Conservation (phyloP, 148 eudicot species). For the Chenopodium quinoa region DNA sequence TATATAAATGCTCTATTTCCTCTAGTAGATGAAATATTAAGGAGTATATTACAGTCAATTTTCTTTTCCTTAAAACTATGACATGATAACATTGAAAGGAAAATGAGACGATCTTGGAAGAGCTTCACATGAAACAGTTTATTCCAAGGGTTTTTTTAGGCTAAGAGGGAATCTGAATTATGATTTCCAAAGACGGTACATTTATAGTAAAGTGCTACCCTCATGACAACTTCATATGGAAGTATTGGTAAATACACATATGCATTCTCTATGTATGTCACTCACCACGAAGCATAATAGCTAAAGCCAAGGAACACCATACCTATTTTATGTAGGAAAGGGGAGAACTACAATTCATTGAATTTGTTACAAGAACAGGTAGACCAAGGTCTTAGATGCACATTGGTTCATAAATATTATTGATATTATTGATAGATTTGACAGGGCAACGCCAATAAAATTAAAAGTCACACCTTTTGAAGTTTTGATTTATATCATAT, state of each 20-base stretch:
- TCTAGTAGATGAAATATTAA: not conserved
- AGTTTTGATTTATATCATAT: not conserved
- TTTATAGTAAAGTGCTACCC: not conserved
- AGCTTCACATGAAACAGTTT: not conserved
- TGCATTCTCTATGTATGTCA: not conserved
- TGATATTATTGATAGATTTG: not conserved
- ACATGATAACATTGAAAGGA: too few relatives aligned
- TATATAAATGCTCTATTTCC: not conserved
- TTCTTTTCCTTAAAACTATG: not conserved
- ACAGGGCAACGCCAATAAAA: not conserved
- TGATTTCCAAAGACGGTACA: not conserved
- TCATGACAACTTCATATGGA: not conserved
- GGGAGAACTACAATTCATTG: not conserved
- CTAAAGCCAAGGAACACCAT: not conserved
- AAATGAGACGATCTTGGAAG: not conserved
- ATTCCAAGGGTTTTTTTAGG: not conserved
- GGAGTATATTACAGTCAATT: not conserved
- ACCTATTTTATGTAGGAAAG: not conserved
- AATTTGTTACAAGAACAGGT: not conserved
- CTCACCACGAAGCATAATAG: not conserved
- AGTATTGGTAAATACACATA: not conserved
- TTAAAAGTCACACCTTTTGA: not conserved
- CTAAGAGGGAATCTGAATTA: not conserved
- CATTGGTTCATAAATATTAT: not conserved
- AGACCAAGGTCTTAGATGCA: not conserved